Percentiles rank a stretch among this genome's conserved stretches.
Conservation (phyloP, 768 basidiomycete genomes). For the Polyporus arcularius region DNA sequence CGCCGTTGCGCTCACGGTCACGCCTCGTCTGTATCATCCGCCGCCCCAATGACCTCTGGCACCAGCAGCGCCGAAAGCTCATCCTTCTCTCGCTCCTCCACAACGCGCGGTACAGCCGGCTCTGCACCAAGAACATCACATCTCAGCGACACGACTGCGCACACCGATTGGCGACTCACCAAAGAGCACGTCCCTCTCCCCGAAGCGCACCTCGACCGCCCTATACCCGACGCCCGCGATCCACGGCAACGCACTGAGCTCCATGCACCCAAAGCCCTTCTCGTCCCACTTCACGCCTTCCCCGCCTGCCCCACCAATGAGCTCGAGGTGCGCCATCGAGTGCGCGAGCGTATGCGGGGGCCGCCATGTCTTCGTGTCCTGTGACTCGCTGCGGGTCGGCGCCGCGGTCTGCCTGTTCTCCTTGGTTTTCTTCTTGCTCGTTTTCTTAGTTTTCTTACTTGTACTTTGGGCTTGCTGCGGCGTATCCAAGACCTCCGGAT, state of each 20-base stretch:
- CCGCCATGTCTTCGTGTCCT: background rate
- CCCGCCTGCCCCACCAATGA: background rate
- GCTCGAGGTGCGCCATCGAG: background rate
- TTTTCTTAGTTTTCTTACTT: background rate
- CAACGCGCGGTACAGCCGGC: background rate
- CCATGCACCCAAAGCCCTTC: slow-evolving; percentile 20
- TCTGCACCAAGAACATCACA: too few species aligned
- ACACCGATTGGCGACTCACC: background rate
- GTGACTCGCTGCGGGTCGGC: background rate
- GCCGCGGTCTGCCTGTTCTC: background rate
- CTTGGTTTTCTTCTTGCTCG: background rate
- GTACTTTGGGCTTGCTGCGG: too few species aligned
- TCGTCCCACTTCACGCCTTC: slow-evolving; percentile 10
- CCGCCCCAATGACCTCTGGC: background rate
- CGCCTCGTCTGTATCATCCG: background rate
- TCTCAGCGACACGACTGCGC: background rate
- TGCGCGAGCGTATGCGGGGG: slow-evolving; percentile 20
- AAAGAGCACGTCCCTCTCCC: background rate
- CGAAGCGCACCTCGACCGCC: background rate
- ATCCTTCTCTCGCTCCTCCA: background rate
- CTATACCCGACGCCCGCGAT: slow-evolving; percentile 8
- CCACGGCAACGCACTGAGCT: slow-evolving; percentile 26
- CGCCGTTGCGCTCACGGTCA: too few species aligned
- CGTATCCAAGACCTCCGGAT: too few species aligned
- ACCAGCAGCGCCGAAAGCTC: background rate